Conservation (phyloP, 1,284 basidiomycete genomes). For the Trametes sp. region DNA sequence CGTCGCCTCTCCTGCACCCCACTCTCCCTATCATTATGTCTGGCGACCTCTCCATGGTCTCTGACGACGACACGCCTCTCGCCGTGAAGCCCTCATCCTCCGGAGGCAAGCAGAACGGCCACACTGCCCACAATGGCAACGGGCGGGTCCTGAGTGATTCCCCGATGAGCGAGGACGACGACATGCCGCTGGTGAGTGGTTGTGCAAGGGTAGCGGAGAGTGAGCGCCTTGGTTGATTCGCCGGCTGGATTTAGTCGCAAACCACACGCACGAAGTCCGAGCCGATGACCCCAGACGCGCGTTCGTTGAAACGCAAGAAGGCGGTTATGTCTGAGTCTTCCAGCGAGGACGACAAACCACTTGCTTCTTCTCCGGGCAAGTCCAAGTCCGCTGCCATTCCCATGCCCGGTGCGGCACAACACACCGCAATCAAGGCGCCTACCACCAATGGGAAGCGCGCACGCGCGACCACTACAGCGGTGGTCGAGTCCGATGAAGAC, state of each 20-base stretch:
- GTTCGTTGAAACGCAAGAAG: conserved; percentile 66
- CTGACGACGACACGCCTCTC: conserved; percentile 75
- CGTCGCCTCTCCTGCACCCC: conserved; percentile 25
- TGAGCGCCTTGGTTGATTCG: conserved; percentile 39
- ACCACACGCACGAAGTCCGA: conserved; percentile 55
- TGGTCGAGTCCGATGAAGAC: conserved; percentile 39
- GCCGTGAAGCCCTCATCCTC: conserved; percentile 46
- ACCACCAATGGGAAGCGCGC: conserved; percentile 48
- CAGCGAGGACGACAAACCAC: conserved; percentile 75
- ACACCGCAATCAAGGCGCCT: conserved; percentile 43
- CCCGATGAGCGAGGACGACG: conserved; percentile 70
- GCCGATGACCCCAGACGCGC: conserved; percentile 51
- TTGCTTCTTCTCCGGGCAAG: conserved; percentile 75
- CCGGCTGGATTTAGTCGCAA: conserved; percentile 42
- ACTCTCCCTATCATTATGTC: conserved; percentile 47
- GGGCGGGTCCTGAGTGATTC: conserved; percentile 51
- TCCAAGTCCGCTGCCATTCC: conserved; percentile 49
- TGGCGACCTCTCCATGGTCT: conserved; percentile 56
- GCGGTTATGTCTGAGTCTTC: conserved; percentile 56
- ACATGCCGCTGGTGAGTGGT: conserved; percentile 70
- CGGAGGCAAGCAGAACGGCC: conserved; percentile 37
- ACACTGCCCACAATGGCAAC: conserved; percentile 54
- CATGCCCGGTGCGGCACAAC: conserved; percentile 51
- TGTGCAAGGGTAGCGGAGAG: conserved; percentile 1
- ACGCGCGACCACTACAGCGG: conserved; percentile 39